Evolutionary conservation across 805 yeast genomes (phyloP), one percentile per base, ranked within the genome.

Genomic region (Candida glaebosa): DNA sequence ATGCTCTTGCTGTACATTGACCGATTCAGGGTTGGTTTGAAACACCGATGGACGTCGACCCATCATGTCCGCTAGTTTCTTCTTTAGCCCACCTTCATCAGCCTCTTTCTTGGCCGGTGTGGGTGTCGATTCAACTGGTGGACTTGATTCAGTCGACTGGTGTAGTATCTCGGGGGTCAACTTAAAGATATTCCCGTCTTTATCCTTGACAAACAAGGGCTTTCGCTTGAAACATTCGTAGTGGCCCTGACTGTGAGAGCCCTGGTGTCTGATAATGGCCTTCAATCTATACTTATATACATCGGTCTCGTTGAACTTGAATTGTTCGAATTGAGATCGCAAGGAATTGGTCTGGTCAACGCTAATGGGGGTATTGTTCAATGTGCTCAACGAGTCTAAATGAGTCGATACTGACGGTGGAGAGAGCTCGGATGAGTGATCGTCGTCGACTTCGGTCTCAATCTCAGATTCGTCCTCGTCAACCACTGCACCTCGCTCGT

Each of bases 211-310:
- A 42, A 72, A 74, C 3, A 74, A 58, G 2, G 93, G 91, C 56
- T 89, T 90, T 37, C 79, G 80, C 47, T 85, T 81, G 57, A 79
- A 87, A 52, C 96, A 87, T 53, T 90, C 96, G 57, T 89, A 90
- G 56, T 90, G 98, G 1, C 98, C 98, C 34, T 80, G 77, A 16
- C 81, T 75, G 60, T 90, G 97, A 1, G 91, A 81, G 0, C 99
- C 99, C 35, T 82, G 79, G 58, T 93, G 98, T 49, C 89, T 76
- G 15, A 93, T 80, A 46, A 87, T 67, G 0, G 96, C 84, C 46
- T 74, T 76, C 28, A 93, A 69, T 45, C 69, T 67, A 58, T 87
- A 89, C 31, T 65, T 72, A 45, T 61, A 66, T 25, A 56, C 57
- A 47, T 66, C 71, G 43, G 68, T 67, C 6, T 66, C 73, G 49